These are phyloP conservation scores for Phytopythium sindhum DNA, from an alignment of 352 stramenopile genomes.

Conservation along the genomic window DNA sequence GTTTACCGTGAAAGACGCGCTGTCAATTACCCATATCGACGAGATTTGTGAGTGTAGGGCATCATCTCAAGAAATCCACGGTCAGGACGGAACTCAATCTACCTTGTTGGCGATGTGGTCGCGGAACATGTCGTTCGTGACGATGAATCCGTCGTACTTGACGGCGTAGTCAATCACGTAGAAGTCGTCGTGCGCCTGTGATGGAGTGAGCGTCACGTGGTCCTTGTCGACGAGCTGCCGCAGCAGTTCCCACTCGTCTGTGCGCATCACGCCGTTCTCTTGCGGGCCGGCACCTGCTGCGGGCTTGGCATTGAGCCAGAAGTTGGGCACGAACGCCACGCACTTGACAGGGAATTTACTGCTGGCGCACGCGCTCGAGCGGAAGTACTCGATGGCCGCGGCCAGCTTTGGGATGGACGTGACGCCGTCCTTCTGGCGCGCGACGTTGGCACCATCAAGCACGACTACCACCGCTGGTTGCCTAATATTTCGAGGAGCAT, in stretches of 20 bases:
- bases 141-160: slow-evolving; percentile 85
- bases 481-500: background rate
- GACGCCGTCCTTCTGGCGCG: slow-evolving; percentile 58
- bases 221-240: slow-evolving; percentile 56
- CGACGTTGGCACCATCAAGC: slow-evolving; percentile 74
- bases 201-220: slow-evolving; percentile 72
- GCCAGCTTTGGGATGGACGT: slow-evolving; percentile 52
- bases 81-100: slow-evolving; percentile 1
- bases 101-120: slow-evolving; percentile 81
- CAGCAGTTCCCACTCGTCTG: slow-evolving; percentile 47
- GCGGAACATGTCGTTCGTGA: slow-evolving; percentile 93
- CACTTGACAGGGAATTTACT: slow-evolving; percentile 46
- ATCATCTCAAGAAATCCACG: background rate
- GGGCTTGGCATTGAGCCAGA: slow-evolving; percentile 75
- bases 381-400: slow-evolving; percentile 66
- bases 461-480: slow-evolving; percentile 50
- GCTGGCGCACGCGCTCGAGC: slow-evolving; percentile 19
- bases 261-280: slow-evolving; percentile 44
- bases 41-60: background rate
- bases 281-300: slow-evolving; percentile 13
- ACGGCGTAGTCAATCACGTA: slow-evolving; percentile 91
- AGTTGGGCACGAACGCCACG: slow-evolving; percentile 77
- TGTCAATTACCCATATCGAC: slow-evolving; percentile 12
- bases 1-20: slow-evolving; percentile 64
- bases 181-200: slow-evolving; percentile 86